phyloP scores from a whole-genome alignment of 768 basidiomycete genomes.

The Lentinula guzmanii region DNA sequence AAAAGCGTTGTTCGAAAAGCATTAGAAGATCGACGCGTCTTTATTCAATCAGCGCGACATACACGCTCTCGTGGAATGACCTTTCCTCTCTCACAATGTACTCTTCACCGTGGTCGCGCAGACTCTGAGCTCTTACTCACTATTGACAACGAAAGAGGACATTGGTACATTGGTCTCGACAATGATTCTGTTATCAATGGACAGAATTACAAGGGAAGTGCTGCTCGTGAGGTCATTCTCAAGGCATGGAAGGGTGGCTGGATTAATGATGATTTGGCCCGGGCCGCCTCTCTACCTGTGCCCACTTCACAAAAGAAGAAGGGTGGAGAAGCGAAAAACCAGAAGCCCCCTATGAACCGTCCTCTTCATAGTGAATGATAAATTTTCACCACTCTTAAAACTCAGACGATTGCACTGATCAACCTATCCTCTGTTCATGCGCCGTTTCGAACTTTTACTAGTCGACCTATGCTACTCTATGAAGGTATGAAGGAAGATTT shows the following conservation, averaged over 20 bases:
- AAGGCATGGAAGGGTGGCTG: conserved; percentile 19
- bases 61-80: conserved; percentile 18
- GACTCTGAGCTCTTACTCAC: conserved; percentile 25
- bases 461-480: no score
- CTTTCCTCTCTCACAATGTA: conserved; percentile 20
- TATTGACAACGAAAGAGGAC: conserved; percentile 21
- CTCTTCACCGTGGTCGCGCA: conserved; percentile 24
- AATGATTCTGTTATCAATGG: conserved; percentile 22
- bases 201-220: conserved; percentile 7
- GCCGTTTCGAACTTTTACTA: no score
- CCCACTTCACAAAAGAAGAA: neutral
- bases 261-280: conserved; percentile 1
- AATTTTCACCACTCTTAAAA: no score
- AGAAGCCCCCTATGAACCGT: neutral
- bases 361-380: no score
- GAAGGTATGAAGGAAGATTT: no score
- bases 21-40: conserved; percentile 17
- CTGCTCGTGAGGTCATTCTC: conserved; percentile 21
- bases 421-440: no score
- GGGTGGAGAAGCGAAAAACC: neutral
- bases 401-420: no score
- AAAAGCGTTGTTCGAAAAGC: neutral
- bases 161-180: conserved; percentile 27
- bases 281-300: neutral
- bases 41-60: conserved; percentile 26